Percentiles rank a stretch among this genome's conserved stretches.
These are phyloP conservation scores for Talaromyces islandicus DNA, from an alignment of 2,329 filamentous ascomycete species.

Conservation along the genomic window DNA sequence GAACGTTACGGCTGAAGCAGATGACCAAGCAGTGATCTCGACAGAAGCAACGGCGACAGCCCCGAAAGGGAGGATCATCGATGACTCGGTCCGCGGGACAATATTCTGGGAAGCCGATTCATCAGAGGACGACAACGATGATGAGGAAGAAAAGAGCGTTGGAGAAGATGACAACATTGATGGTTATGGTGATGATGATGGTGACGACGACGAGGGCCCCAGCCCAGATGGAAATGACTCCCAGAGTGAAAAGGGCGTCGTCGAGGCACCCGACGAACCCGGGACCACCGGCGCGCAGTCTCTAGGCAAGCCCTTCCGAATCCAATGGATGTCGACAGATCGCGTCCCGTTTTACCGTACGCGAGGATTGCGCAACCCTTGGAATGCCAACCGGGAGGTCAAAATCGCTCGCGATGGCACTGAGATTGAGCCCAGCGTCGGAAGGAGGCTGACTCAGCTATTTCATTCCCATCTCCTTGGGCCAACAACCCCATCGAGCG, in stretches of 20 bases:
- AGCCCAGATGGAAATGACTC: slow-evolving; percentile 18
- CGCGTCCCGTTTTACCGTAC: slow-evolving; percentile 85
- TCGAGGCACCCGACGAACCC: slow-evolving; percentile 36
- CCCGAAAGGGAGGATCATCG: slow-evolving; percentile 80
- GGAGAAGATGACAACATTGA: slow-evolving; percentile 22
- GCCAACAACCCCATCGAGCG: background rate
- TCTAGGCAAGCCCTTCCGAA: slow-evolving; percentile 85
- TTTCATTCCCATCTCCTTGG: slow-evolving; percentile 53
- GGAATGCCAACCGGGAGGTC: slow-evolving; percentile 92
- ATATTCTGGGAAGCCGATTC: slow-evolving; percentile 91
- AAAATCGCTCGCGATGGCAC: slow-evolving; percentile 95
- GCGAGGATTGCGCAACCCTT: slow-evolving; percentile 79
- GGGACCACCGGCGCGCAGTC: slow-evolving; percentile 50
- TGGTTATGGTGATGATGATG: slow-evolving; percentile 4
- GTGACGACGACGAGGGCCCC: slow-evolving; percentile 18
- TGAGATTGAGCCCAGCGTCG: slow-evolving; percentile 78
- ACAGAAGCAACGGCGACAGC: slow-evolving; percentile 73
- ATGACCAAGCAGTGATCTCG: slow-evolving; percentile 71
- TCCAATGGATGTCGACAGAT: slow-evolving; percentile 83
- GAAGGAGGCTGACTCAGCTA: slow-evolving; percentile 67
- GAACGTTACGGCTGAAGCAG: slow-evolving; percentile 49
- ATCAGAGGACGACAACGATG: slow-evolving; percentile 43
- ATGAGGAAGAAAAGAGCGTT: slow-evolving; percentile 10
- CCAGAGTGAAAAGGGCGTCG: slow-evolving; percentile 39
- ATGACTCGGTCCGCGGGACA: slow-evolving; percentile 86